Conservation (phyloP, 768 basidiomycete genomes). For the Boletus rufocinnamomeus region DNA sequence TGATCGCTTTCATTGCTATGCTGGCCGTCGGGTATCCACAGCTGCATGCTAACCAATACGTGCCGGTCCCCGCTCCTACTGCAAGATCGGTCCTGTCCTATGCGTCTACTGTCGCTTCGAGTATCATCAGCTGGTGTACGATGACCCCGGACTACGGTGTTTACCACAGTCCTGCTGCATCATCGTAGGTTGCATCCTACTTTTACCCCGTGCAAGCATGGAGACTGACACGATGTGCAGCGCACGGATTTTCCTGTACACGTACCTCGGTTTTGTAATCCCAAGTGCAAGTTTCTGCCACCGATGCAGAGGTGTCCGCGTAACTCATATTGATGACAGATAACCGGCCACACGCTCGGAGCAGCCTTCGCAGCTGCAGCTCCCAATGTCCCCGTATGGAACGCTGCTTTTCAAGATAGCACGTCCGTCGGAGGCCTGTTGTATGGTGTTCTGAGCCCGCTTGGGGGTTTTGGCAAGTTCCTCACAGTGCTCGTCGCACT, state of each 20-base stretch:
- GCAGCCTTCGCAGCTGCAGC: constrained; percentile 48
- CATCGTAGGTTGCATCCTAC: constrained; percentile 17
- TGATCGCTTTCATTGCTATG: no score
- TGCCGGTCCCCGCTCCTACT: constrained; percentile 39
- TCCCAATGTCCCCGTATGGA: constrained; percentile 40
- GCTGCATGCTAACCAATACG: no score
- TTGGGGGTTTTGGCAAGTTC: constrained; percentile 49
- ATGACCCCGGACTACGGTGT: no score
- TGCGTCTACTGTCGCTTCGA: constrained; percentile 46
- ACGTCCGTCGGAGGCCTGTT: no score
- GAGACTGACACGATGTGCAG: constrained; percentile 24
- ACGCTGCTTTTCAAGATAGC: constrained; percentile 42
- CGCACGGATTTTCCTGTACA: constrained; percentile 43
- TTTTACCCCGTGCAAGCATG: neutral
- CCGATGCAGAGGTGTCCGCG: neutral
- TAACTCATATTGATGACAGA: constrained; percentile 18
- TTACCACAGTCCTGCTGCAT: no score
- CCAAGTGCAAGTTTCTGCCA: constrained; percentile 38
- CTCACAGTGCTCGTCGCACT: constrained; percentile 53
- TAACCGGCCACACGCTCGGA: no score
- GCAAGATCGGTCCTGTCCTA: constrained; percentile 43
- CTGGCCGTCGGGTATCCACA: no score
- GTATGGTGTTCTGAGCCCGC: constrained; percentile 40
- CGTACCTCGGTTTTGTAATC: no score
- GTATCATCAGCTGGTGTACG: constrained; percentile 44